Base-by-base conservation (phyloP, 495 filamentous ascomycete species). In the Penicillium alfredii region DNA sequence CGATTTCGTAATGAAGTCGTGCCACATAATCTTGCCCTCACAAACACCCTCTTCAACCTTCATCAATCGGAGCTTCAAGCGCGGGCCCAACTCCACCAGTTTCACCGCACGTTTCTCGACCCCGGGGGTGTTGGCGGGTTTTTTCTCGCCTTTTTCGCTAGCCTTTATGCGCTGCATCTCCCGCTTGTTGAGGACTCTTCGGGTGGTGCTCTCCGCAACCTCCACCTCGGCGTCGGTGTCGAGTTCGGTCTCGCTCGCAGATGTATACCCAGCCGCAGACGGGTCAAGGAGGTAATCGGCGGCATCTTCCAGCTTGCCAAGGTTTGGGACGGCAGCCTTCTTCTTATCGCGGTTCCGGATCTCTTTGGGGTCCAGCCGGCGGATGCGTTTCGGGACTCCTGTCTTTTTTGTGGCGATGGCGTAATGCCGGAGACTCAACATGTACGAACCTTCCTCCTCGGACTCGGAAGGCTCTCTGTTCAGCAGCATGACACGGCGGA, bases 211-310 rank as follows among this genome's bases (percentile, higher is more conserved):
- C 43, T 86, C 83, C 8, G 90, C 63, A 18, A 99, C 76, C 51
- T 99, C 93, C 23, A 99, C 86, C 56, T 97, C 92, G 21, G 88
- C 89, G 55, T 97, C 93, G 1, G 89, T 94, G 25, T 96, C 93
- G 29, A 84, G 60, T 47, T 99, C 93, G 31, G 83, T 90, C 29
- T 93, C 92, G 51, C 83, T 90, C 1, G 86, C 95, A 8, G 87
- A 92, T 46, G 88, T 82, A 55, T 94, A 99, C 1, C 90, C 89
- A 14, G 81, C 84, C 9, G 83, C 86, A n/a, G 82, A 80, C 0
- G 80, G 80, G 39, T 85, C 80, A 35, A 95, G 81, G 50, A 99
- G 81, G 51, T 90, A 99, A 55, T 99, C 93, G 3, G 92, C 84
- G 10, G 96, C 89, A 66, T 99, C 93, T 44, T 88, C 78, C 6